Evolutionary conservation across 129 eudicot species (phyloP).

Genomic region (Deinandra increscens): DNA sequence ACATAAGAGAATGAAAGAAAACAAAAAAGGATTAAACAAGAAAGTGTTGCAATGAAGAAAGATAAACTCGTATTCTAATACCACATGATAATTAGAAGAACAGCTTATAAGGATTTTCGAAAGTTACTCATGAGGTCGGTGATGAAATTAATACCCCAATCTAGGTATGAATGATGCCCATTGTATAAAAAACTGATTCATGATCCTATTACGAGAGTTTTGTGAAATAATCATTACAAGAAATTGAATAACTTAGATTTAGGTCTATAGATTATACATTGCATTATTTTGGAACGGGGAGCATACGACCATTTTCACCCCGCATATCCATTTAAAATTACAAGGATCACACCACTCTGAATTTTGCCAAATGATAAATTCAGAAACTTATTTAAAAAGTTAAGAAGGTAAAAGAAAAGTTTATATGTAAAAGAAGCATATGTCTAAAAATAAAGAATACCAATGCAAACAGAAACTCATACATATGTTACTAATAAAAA

Average conservation of each 20-base stretch:
- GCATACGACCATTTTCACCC: background rate
- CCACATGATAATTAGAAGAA: conserved; percentile 6
- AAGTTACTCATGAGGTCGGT: conserved; percentile 4
- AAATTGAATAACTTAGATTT: background rate
- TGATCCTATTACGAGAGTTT: background rate
- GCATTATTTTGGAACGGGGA: background rate
- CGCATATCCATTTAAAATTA: background rate
- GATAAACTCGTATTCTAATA: conserved; percentile 10
- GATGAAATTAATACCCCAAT: conserved; percentile 13
- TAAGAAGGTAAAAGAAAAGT: background rate
- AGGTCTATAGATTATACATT: background rate
- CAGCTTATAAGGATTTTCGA: background rate
- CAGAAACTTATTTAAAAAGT: background rate
- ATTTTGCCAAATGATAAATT: background rate
- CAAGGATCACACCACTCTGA: background rate
- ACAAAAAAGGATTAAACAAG: conserved; percentile 3
- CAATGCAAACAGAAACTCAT: conserved; percentile 2
- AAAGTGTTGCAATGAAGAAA: background rate
- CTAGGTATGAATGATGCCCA: background rate
- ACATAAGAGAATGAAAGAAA: background rate
- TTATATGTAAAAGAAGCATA: background rate
- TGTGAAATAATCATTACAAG: background rate
- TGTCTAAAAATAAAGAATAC: background rate
- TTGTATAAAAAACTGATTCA: background rate
- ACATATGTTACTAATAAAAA: background rate